Evolutionary conservation across 2,329 filamentous ascomycete species (phyloP), one percentile per base, ranked within the genome.

Genomic region (Hypocrella siamensis): DNA sequence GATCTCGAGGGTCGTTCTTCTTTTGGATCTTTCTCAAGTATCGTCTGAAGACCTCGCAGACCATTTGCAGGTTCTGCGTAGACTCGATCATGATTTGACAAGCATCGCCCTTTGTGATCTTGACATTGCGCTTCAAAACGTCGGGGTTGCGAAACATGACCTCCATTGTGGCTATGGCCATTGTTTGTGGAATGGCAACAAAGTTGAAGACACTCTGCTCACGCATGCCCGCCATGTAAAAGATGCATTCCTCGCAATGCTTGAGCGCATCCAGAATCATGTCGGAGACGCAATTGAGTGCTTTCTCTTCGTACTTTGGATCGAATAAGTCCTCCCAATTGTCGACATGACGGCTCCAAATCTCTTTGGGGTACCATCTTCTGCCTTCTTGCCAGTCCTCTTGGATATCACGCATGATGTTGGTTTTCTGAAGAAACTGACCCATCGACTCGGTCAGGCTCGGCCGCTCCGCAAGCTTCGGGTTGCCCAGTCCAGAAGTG

Each of bases 151-250:
- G 79, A 72, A 96, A 98, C 45, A 88, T 80, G 14, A 84, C 63
- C 44, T 94, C 86, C 26, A 96, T 61, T 1, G 88, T 96, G 7
- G 90, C 88, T 52, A 98, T 94, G 32, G 88, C 90, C 90, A 98
- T 98, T 41, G 76, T 67, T 57, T 98, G 90, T 3, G 90, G 90
- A 40, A 98, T 98, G 35, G 88, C 88, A 30, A 85, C 85, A 55
- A 98, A 98, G 67, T 98, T 98, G 73, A 98, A 98, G 17, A 93
- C 84, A 51, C 84, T 93, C 61, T 98, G 90, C 51, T 98, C 90
- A 42, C 79, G 78, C 40, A 98, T 74, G 29, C 82, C 90, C 5
- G 88, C 88, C 62, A 98, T 84, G 60, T 96, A 98, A 63, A 86
- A 94, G n/a, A 98, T 60, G 51, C 88, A 96, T 49, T 96, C 85